Evolutionary conservation across 164 flowering plant genomes (phyloP).

Genomic region (Paratinospora sagittata): DNA sequence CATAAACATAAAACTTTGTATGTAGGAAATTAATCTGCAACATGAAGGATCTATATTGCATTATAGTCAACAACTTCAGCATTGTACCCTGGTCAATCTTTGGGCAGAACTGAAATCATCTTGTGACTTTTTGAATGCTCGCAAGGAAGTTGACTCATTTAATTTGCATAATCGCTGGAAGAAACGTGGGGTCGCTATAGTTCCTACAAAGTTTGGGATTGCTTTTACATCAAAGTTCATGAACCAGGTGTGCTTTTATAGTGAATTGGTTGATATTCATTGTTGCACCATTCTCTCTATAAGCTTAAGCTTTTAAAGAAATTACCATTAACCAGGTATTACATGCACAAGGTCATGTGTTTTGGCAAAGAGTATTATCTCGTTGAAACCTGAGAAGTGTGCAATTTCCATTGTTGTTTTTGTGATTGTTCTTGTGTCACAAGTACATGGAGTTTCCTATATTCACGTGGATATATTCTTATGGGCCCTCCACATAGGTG

Average conservation of each 20-base stretch:
- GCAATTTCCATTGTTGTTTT: not conserved
- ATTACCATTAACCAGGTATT: not conserved
- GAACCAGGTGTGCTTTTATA: constrained; percentile 69
- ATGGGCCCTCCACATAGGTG: too few species aligned
- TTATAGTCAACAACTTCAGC: constrained; percentile 69
- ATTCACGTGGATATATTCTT: not conserved
- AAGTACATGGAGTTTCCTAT: not conserved
- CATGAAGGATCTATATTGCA: constrained; percentile 70
- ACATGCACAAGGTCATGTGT: not conserved
- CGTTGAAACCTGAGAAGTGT: not conserved
- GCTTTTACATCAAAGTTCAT: constrained; percentile 76
- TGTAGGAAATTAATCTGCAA: constrained; percentile 89
- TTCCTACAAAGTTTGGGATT: constrained; percentile 96
- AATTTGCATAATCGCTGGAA: constrained; percentile 82
- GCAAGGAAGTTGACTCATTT: constrained; percentile 52
- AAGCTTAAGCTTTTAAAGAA: not conserved
- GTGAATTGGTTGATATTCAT: not conserved
- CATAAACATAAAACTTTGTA: not conserved
- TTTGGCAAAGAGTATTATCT: not conserved
- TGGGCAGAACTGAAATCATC: constrained; percentile 81
- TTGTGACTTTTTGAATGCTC: constrained; percentile 49
- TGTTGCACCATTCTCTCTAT: not conserved
- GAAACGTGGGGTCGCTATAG: constrained; percentile 91
- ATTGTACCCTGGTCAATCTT: constrained; percentile 54
- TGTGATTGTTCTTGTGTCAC: not conserved